Evolutionary conservation across 306 rosid genomes (phyloP).

Genomic region (Lupinus albus): DNA sequence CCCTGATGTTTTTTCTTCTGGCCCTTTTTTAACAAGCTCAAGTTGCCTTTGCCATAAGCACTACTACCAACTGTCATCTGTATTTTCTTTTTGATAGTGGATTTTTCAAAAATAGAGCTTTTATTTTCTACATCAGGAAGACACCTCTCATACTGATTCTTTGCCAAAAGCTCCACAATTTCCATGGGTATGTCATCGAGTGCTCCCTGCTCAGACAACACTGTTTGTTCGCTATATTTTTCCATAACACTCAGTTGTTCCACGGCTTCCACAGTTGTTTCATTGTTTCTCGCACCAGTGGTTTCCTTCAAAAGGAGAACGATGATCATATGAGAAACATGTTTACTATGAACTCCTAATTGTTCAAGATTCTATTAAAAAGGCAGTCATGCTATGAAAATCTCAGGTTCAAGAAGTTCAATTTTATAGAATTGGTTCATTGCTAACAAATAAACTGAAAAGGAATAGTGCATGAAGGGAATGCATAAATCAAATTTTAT

Average conservation of each 20-base stretch:
- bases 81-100: slow-evolving; percentile 50
- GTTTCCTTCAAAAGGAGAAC: slow-evolving; percentile 58
- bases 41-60: slow-evolving; percentile 44
- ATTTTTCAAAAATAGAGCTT: slow-evolving; percentile 44
- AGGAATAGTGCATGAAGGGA: not conserved
- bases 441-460: not conserved
- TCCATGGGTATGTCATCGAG: slow-evolving; percentile 91
- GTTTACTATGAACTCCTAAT: slow-evolving; percentile 19
- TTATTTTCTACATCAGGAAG: slow-evolving; percentile 60
- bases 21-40: slow-evolving; percentile 49
- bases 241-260: slow-evolving; percentile 45
- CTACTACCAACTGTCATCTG: slow-evolving; percentile 47
- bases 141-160: slow-evolving; percentile 82
- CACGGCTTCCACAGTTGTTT: slow-evolving; percentile 50
- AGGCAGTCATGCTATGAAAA: slow-evolving; percentile 14
- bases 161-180: slow-evolving; percentile 90
- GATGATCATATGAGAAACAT: slow-evolving; percentile 32
- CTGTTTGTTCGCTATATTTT: slow-evolving; percentile 49
- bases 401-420: not conserved
- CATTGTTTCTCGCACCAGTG: slow-evolving; percentile 50
- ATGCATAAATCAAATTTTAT: not conserved
- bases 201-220: slow-evolving; percentile 60
- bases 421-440: not conserved
- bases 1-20: slow-evolving; percentile 54
- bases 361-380: not conserved